Base-by-base conservation (phyloP, 2,329 filamentous ascomycete species). In the Ophiognomonia clavigignenti-juglandacearum region DNA sequence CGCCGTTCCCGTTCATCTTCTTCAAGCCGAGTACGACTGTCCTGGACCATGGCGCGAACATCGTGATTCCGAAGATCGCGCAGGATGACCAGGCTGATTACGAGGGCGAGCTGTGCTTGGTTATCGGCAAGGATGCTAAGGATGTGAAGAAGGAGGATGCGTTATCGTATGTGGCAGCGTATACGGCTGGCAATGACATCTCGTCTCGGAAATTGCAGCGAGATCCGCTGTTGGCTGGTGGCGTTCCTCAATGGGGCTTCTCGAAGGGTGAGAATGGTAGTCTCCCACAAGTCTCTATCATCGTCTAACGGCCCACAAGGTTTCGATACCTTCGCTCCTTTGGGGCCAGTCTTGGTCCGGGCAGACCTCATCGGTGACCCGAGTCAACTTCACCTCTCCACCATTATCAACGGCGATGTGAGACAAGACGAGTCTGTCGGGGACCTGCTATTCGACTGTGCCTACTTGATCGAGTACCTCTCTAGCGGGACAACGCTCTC, bases 161-260 rank as follows among this genome's bases (percentile, higher is more conserved):
- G 0, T 61, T 71, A 13, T 57, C 63, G 0, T 78, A 78, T 53
- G 66, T 82, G 7, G 72, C 71, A 1, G 78, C 69, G 6, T 82
- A 79, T 56, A 72, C 73, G 0, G 63, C 61, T 24, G 75, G 74
- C 24, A 82, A 82, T 53, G 78, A 82, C 53, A 64, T 82, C 1
- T 75, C 72, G 0, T 68, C 70, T 0, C 69, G 78, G 0, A 75
- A 77, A 51, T 62, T 72, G 27, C 78, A 82, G 52, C 62, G 72
- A 4, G 70, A 78, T 18, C 70, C 73, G 0, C 59, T 58, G 0
- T 61, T 70, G 2, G 75, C 76, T 0, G 75, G 76, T 0, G 66
- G 61, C 0, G 72, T 80, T 0, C 77, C 75, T 0, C 78, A 82
- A 56, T 80, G 74, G 72, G 69, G 71, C 0, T 81, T 79, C 52